Evolutionary conservation across 192 early-diverging fungal genomes (phyloP), one percentile per base, ranked within the genome.

Genomic region (Oehlia diaphana): DNA sequence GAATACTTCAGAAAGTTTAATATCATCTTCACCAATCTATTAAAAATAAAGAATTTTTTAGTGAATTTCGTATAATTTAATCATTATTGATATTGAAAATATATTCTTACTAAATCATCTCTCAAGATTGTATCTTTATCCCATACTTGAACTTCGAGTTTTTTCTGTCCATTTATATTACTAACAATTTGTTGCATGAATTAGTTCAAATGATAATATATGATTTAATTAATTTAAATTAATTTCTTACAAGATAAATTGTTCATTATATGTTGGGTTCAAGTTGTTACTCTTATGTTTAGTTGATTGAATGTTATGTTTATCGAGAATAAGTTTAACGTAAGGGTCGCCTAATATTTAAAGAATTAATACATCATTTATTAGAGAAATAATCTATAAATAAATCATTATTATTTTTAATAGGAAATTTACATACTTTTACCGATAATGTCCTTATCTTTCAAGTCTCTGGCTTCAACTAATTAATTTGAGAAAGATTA

Each of bases 221-320:
- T 37, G 2, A 49, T 72, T 37, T 31, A 31, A 31, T 9, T 42
- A n/a, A 72, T 23, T 0, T 5, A 2, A 47, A 31, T 47, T 47
- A 26, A 61, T 19, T 26, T 50, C 47, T 63, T 76, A 76, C 74
- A 84, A 84, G 28, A 65, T 82, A 49, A 82, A 84, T 12, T 77
- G 72, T 81, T 84, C 76, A 68, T 84, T 79, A 72, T 78, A 84
- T 53, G 23, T 44, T n/a, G 83, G 83, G 16, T 79, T 65, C 12
- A 75, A 53, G 23, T 62, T 80, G 66, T 71, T 72, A 2, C 39
- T 42, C 21, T 77, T 50, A 7, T 49, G 63, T n/a, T 21, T 61
- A 7, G 83, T 84, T 26, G 62, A 50, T 69, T 84, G 80, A 74
- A 82, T 80, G 72, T 82, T 80, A 19, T 78, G 47, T 49, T 82